phyloP scores from a whole-genome alignment of 306 rosid genomes.

The Cotoneaster glaucophyllus region DNA sequence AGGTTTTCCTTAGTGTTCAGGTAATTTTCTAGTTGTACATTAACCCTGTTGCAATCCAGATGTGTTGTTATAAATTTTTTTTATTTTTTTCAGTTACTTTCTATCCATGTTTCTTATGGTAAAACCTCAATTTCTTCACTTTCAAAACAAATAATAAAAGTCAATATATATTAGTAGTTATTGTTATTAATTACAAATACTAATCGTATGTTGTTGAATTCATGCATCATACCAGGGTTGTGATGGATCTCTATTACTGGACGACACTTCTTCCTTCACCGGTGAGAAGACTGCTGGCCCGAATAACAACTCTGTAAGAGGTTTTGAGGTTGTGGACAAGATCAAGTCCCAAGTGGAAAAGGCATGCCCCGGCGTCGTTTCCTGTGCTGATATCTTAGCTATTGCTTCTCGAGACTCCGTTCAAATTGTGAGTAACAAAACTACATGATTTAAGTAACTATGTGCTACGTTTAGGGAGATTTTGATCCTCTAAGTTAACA shows the following conservation, averaged over 20 bases:
- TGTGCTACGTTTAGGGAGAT: no score
- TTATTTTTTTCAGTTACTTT: no score
- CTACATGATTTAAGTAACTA: background rate
- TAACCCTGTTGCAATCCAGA: no score
- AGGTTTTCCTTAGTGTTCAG: no score
- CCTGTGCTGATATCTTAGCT: slow-evolving; percentile 78
- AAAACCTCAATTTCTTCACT: background rate
- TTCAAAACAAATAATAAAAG: background rate
- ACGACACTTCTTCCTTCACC: slow-evolving; percentile 41
- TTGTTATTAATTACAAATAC: background rate
- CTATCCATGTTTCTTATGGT: no score
- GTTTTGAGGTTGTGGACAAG: slow-evolving; percentile 49
- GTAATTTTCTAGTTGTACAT: no score
- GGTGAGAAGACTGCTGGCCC: slow-evolving; percentile 78
- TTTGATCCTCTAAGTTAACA: background rate
- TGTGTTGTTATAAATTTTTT: no score
- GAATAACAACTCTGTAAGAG: slow-evolving; percentile 49
- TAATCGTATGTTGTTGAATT: background rate
- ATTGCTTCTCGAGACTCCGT: slow-evolving; percentile 84
- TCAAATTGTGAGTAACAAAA: slow-evolving; percentile 36
- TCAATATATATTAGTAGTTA: background rate
- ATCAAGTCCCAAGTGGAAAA: slow-evolving; percentile 50
- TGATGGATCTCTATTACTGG: slow-evolving; percentile 71
- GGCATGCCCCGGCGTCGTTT: slow-evolving; percentile 57
- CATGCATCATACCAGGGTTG: slow-evolving; percentile 48